Base-by-base conservation (phyloP, 441 rosid genomes). In the Populus hybrid region DNA sequence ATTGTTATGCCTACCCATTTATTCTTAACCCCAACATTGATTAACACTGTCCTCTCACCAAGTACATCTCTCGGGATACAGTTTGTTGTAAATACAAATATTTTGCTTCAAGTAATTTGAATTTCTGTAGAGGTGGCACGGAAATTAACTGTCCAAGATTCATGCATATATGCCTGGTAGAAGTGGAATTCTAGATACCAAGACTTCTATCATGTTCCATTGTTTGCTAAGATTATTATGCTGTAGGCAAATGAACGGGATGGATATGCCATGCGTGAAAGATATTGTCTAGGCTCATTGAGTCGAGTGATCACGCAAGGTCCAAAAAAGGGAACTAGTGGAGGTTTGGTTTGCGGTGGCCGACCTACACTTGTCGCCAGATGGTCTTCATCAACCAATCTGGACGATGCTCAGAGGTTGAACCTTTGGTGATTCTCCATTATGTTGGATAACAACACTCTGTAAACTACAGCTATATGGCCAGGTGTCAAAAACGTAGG, bases 401-500 rank as follows among this genome's bases (percentile, higher is more conserved):
- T 74, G 81, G 72, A 73, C 23, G 71, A 64, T 21, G 40, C 40
- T 40, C 11, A 64, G 67, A 63, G 18, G 61, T 6, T 6, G n/a
- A 21, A 56, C 63, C 16, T 45, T 64, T 63, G 56, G 50, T 53
- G 29, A 28, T 64, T 72, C 82, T 76, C 71, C 67, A 64, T 61
- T 35, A 64, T 63, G 73, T 65, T 11, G 63, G 11, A 65, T 28
- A 10, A 67, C 45, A 53, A 16, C 50, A 65, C 59, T 45, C 72
- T 70, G 53, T 33, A 75, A 18, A 20, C 42, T 9, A 68, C 74
- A 76, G 74, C 75, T 79, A 72, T 59, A 50, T 9, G 73, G 76
- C 76, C 83, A 78, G 29, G 42, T 82, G 89, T 79, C 82, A 79
- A 69, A 10, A 23, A 53, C 33, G 9, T 1, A 2, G 70, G 24